Conservation (phyloP, 2,329 filamentous ascomycete species). For the Botrytis aclada region DNA sequence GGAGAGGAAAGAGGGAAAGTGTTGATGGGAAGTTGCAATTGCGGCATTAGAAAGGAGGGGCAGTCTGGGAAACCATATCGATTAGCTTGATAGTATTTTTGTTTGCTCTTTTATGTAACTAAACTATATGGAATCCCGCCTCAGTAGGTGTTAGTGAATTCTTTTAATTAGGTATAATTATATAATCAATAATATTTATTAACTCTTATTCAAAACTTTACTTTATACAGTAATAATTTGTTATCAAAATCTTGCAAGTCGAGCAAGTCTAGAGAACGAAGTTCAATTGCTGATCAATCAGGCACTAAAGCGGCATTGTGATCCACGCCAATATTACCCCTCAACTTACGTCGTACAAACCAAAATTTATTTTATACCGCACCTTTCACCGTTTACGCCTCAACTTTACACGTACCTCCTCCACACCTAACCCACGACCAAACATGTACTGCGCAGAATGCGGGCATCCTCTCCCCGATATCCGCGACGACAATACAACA, state of each 20-base stretch:
- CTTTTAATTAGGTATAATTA: neutral
- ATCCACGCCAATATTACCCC: neutral
- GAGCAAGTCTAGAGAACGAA: neutral
- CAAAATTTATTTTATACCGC: slow-evolving; percentile 6
- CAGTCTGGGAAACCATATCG: neutral
- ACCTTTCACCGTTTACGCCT: neutral
- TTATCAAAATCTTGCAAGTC: neutral
- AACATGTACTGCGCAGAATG: slow-evolving; percentile 36
- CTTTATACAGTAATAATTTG: too few species aligned
- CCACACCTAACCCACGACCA: neutral
- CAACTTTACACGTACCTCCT: neutral
- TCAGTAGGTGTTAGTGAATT: neutral
- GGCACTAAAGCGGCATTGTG: neutral
- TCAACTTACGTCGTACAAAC: slow-evolving; percentile 3
- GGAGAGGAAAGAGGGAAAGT: neutral
- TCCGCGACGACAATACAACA: slow-evolving; percentile 31
- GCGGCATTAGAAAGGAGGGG: slow-evolving; percentile 2
- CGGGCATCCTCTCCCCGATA: slow-evolving; percentile 31
- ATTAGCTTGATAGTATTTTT: neutral
- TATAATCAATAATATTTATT: neutral
- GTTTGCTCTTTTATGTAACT: neutral
- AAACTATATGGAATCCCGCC: neutral
- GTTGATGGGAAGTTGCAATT: neutral
- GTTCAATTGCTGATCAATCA: neutral
- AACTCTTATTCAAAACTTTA: neutral